Conservation (phyloP, 2,329 filamentous ascomycete genomes). For the Fusarium sp. region DNA sequence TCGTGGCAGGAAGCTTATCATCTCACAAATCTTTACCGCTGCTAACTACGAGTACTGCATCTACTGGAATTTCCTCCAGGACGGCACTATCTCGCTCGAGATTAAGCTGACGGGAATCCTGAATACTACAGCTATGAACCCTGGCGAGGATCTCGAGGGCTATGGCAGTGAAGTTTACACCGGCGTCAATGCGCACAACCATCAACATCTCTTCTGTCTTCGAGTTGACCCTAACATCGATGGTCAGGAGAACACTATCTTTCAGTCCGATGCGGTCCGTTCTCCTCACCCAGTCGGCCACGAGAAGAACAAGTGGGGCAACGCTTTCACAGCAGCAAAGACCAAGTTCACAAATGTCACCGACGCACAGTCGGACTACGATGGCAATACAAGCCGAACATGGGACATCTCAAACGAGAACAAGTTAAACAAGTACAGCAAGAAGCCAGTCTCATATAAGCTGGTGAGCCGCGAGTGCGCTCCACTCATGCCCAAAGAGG, state of each 20-base stretch:
- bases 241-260: conserved; percentile 84
- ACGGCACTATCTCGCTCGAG: conserved; percentile 91
- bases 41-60: conserved; percentile 92
- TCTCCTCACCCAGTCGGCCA: conserved; percentile 82
- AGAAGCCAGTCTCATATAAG: conserved; percentile 89
- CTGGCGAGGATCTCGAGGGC: conserved; percentile 82
- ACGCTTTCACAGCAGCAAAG: conserved; percentile 88
- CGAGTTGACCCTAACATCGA: conserved; percentile 90
- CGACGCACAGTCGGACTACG: conserved; percentile 80
- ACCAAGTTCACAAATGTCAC: conserved; percentile 79
- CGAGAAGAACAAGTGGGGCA: conserved; percentile 86
- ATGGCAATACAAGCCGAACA: conserved; percentile 80
- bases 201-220: conserved; percentile 94
- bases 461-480: conserved; percentile 89
- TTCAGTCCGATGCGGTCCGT: conserved; percentile 79
- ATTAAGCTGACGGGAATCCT: conserved; percentile 92
- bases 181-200: conserved; percentile 92
- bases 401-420: conserved; percentile 92
- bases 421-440: conserved; percentile 84
- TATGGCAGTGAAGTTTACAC: conserved; percentile 91
- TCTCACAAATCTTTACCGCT: conserved; percentile 93
- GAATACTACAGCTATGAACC: conserved; percentile 87
- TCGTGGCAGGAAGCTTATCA: conserved; percentile 83
- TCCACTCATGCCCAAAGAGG: conserved; percentile 81
- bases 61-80: conserved; percentile 84